Conservation (phyloP, 257 asterid genomes). For the Vinca minor region DNA sequence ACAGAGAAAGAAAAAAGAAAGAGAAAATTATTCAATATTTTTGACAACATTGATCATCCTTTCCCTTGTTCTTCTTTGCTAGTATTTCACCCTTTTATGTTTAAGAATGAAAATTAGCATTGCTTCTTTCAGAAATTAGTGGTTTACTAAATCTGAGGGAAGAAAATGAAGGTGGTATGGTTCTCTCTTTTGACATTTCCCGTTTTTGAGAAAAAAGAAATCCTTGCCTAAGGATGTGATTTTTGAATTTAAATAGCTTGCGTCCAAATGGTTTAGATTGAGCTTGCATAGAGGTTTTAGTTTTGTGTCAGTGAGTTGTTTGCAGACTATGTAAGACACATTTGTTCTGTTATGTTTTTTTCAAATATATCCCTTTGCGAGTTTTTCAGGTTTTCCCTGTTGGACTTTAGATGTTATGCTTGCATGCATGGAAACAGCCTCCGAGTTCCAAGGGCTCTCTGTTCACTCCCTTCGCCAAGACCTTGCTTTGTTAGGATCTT, state of each 20-base stretch:
- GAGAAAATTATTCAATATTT: background rate
- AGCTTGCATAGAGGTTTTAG: background rate
- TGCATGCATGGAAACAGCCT: background rate
- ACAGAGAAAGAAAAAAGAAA: background rate
- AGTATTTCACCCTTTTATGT: background rate
- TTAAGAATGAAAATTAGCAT: background rate
- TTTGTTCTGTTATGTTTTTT: background rate
- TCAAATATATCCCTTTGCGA: too few species aligned
- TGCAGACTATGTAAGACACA: background rate
- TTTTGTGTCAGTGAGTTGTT: background rate
- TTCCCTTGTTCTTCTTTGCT: background rate
- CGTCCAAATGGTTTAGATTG: background rate
- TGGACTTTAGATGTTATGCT: too few species aligned
- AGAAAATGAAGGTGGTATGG: background rate
- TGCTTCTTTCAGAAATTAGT: background rate
- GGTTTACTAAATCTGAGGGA: background rate
- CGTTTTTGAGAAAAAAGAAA: too few species aligned
- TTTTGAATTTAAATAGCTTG: background rate
- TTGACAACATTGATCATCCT: background rate
- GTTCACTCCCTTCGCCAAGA: background rate
- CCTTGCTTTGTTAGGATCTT: background rate
- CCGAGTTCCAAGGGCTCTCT: background rate
- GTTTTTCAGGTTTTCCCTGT: too few species aligned
- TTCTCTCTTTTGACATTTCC: background rate
- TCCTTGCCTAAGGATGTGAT: background rate